Evolutionary conservation across 176 grass and related monocot species (phyloP), one percentile per base, ranked within the genome.

Genomic region (Carex scoparia): DNA sequence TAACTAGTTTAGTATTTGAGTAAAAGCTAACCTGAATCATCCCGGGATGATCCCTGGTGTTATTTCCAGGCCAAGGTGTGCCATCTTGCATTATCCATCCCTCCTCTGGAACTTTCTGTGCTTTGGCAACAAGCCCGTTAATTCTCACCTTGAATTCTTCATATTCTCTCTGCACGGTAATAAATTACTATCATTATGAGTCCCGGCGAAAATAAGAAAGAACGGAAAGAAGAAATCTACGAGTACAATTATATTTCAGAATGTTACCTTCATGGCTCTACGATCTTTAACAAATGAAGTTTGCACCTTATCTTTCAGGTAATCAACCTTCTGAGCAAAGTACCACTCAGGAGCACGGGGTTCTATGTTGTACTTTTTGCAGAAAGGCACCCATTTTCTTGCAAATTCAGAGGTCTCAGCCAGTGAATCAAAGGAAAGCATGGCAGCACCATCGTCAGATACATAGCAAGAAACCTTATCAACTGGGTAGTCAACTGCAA

Each of bases 51-150:
- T 98, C 95, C 84, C 95, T 98, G 75, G 95, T 98, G 88, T 98
- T 98, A 73, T 98, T 98, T 80, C 95, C 95, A 81, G 95, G 95
- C 95, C 95, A 98, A 53, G 93, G 95, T 79, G 95, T 98, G 61
- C 95, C 93, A 90, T 98, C 95, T 90, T 95, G 95, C 95, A 98
- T 98, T 60, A 98, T 95, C 95, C 95, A 98, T 85, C 95, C 95
- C 85, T 94, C 93, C 60, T 94, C 93, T 1, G 95, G 95, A 92
- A 98, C 86, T 91, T 98, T 98, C 79, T 98, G 85, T 85, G 95
- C 95, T 83, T 94, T 98, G 23, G 95, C 88, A 80, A 98, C 95
- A 77, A 98, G 95, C 18, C 80, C 89, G 73, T 98, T 98, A 72
- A 98, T 1, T 35, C 95, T 88, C 67, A 98, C 82, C 86, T 98